phyloP scores from a whole-genome alignment of 805 yeast species.

The Wickerhamomyces strasburgensis region DNA sequence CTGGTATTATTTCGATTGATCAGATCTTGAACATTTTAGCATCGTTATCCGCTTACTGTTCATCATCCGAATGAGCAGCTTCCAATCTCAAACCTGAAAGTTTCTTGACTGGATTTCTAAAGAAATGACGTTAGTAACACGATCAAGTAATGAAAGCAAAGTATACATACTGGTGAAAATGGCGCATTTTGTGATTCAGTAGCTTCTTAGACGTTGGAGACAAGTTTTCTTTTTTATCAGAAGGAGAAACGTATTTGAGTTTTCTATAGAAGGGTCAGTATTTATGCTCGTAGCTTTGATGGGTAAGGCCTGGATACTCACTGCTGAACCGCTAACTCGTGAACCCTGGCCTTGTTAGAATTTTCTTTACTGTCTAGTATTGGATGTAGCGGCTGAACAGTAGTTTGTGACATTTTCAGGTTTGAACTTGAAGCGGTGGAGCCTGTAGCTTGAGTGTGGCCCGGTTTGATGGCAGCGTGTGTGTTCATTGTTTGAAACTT shows the following conservation, averaged over 20 bases:
- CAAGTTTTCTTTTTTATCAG: conserved; percentile 25
- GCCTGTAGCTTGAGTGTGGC: too few relatives aligned
- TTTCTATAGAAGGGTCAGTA: conserved; percentile 12
- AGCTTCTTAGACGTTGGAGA: conserved; percentile 28
- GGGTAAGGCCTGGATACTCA: conserved; percentile 9
- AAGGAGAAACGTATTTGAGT: conserved; percentile 26
- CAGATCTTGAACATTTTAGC: too few relatives aligned
- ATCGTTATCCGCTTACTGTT: not conserved
- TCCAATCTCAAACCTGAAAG: conserved; percentile 24
- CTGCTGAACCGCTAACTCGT: conserved; percentile 25
- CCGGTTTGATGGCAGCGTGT: not conserved
- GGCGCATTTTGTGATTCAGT: conserved; percentile 25
- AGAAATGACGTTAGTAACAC: conserved; percentile 3
- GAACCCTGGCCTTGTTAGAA: conserved; percentile 25
- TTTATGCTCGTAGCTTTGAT: conserved; percentile 5
- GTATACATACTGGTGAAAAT: conserved; percentile 21
- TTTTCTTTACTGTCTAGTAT: conserved; percentile 26
- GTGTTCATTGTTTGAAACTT: too few relatives aligned
- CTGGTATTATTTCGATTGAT: too few relatives aligned
- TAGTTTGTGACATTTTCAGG: conserved; percentile 12
- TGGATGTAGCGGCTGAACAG: conserved; percentile 26
- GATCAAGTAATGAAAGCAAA: not conserved
- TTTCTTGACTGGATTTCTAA: conserved; percentile 25
- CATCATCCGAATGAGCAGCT: conserved; percentile 10
- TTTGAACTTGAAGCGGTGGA: not conserved